These are phyloP conservation scores for Nitzschia sp. DNA, from an alignment of 108 stramenopile genomes.

Conservation along the genomic window DNA sequence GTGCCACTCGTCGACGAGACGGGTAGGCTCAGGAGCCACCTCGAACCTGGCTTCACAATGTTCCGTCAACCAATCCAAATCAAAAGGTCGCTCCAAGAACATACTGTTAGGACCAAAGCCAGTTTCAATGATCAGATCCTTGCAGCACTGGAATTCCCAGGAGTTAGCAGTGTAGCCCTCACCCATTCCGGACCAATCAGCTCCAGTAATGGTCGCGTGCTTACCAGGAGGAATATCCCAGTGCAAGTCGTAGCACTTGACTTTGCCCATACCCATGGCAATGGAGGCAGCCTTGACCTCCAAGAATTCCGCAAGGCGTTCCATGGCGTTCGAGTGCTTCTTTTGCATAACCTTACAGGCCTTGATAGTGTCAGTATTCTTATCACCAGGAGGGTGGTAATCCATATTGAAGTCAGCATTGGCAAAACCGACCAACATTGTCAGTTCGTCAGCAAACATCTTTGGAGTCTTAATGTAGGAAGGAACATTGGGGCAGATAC, in stretches of 20 bases:
- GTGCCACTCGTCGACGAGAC: conserved; percentile 47
- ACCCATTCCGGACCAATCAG: conserved; percentile 73
- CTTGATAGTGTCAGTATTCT: conserved; percentile 33
- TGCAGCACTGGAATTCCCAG: conserved; percentile 76
- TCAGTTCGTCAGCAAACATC: conserved; percentile 43
- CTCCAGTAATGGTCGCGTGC: conserved; percentile 55
- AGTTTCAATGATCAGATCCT: conserved; percentile 15
- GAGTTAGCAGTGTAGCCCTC: conserved; percentile 55
- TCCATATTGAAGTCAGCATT: conserved; percentile 79
- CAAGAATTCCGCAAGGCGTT: conserved; percentile 25
- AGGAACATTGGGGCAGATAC: conserved; percentile 51
- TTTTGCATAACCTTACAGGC: conserved; percentile 64
- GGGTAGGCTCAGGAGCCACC: conserved; percentile 47
- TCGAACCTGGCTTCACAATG: conserved; percentile 69
- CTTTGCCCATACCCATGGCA: background rate
- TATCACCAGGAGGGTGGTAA: conserved; percentile 65
- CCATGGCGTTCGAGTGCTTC: conserved; percentile 17
- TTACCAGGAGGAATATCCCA: conserved; percentile 59
- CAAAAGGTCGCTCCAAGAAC: conserved; percentile 24
- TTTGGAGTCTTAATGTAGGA: conserved; percentile 41
- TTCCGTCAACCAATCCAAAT: conserved; percentile 40
- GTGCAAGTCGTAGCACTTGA: conserved; percentile 63
- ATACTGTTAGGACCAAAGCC: conserved; percentile 20
- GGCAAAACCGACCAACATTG: conserved; percentile 50
- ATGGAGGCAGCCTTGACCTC: conserved; percentile 16